phyloP scores from a whole-genome alignment of 2,329 filamentous ascomycete genomes.

The Triangularia setosa region DNA sequence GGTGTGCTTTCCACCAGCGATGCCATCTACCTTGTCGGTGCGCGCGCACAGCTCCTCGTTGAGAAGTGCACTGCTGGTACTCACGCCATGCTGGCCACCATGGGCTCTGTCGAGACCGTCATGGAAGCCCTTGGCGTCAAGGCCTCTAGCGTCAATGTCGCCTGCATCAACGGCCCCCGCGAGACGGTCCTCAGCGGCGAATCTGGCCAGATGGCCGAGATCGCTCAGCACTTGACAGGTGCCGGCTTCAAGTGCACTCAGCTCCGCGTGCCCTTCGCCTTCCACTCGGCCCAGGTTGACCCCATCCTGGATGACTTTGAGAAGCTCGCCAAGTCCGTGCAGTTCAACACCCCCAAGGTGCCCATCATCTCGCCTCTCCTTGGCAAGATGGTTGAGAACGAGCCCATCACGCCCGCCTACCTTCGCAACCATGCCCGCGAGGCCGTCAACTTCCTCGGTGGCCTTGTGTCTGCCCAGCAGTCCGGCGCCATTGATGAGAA shows the following conservation, averaged over 20 bases:
- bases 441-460: constrained; percentile 65
- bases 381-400: constrained; percentile 56
- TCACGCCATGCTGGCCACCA: constrained; percentile 55
- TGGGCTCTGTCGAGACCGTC: constrained; percentile 49
- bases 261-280: constrained; percentile 50
- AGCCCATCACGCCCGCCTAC: constrained; percentile 58
- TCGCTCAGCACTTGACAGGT: constrained; percentile 37
- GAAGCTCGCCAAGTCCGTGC: constrained; percentile 37
- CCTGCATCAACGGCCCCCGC: constrained; percentile 72
- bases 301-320: constrained; percentile 57
- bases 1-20: constrained; percentile 68
- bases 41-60: constrained; percentile 61
- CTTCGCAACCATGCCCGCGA: constrained; percentile 62
- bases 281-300: constrained; percentile 52
- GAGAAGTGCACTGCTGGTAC: constrained; percentile 62
- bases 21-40: constrained; percentile 67
- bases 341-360: constrained; percentile 44
- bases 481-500: constrained; percentile 59
- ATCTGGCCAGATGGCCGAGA: constrained; percentile 39
- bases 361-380: constrained; percentile 66
- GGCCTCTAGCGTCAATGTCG: constrained; percentile 43
- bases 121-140: constrained; percentile 47
- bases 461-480: constrained; percentile 55
- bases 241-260: constrained; percentile 41
- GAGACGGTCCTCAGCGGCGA: constrained; percentile 66